These are phyloP conservation scores for Eucalyptus tenuipes DNA, from an alignment of 345 rosid genomes.

Conservation along the genomic window DNA sequence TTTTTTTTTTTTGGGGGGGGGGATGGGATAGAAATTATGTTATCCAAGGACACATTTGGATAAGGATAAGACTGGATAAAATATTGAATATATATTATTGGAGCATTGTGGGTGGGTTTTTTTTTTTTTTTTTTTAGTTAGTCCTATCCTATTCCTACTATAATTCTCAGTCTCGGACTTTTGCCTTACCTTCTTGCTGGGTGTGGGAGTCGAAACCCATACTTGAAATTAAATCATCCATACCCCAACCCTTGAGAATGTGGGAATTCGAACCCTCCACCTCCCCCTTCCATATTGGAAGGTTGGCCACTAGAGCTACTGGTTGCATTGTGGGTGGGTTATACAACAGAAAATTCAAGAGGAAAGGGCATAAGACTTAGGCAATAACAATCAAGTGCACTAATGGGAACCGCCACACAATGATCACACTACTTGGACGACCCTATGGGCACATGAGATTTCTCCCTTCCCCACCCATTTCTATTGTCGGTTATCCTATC, in stretches of 20 bases:
- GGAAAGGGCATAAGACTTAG: not conserved
- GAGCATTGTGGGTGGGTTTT: not conserved
- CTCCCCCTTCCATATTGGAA: fast-evolving
- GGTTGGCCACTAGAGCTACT: fast-evolving
- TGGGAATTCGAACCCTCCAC: no score
- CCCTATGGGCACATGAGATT: not conserved
- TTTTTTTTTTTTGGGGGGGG: no score
- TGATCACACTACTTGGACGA: not conserved
- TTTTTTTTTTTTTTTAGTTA: no score
- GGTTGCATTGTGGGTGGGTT: not conserved
- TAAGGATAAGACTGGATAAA: not conserved
- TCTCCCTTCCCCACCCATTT: not conserved
- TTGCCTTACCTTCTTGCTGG: fast-evolving
- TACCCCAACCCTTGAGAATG: fast-evolving
- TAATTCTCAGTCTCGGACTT: fast-evolving
- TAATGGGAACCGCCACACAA: not conserved
- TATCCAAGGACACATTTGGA: not conserved
- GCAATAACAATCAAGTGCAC: not conserved
- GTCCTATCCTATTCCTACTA: no score
- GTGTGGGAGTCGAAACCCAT: fast-evolving
- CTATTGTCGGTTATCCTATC: not conserved
- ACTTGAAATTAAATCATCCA: fast-evolving
- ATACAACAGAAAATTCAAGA: not conserved
- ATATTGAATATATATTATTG: not conserved
- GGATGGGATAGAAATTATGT: no score